These are phyloP conservation scores for Penicillium hesseltinei DNA, from an alignment of 2,329 filamentous ascomycete species.

Conservation along the genomic window DNA sequence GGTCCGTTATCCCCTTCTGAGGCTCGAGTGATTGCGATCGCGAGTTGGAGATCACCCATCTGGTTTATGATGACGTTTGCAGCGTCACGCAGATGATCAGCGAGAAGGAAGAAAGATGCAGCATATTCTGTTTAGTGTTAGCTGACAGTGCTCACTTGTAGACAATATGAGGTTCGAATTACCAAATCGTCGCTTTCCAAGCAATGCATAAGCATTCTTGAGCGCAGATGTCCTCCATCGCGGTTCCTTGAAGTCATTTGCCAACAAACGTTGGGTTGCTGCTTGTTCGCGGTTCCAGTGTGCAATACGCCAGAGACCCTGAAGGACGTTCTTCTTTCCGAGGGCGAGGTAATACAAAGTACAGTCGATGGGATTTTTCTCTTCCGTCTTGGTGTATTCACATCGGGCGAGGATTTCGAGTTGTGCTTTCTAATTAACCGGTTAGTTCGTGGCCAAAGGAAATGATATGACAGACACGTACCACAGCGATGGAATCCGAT, in stretches of 20 bases:
- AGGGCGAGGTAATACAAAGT: constrained; percentile 88
- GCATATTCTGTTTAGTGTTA: constrained; percentile 69
- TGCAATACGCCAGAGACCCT: constrained; percentile 94
- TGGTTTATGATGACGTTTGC: constrained; percentile 84
- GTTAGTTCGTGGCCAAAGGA: neutral
- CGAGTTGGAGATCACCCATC: constrained; percentile 83
- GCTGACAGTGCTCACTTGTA: neutral
- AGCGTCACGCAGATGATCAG: constrained; percentile 78
- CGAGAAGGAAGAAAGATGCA: constrained; percentile 91
- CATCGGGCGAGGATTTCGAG: constrained; percentile 91
- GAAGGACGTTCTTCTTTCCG: constrained; percentile 82
- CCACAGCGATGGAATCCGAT: constrained; percentile 70
- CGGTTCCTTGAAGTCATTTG: constrained; percentile 85
- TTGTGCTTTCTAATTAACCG: constrained; percentile 59
- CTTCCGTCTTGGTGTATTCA: constrained; percentile 84
- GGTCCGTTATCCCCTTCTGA: constrained; percentile 83
- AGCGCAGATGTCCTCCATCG: constrained; percentile 86
- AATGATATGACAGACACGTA: constrained; percentile 46
- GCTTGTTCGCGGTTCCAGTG: constrained; percentile 82
- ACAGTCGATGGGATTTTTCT: constrained; percentile 88
- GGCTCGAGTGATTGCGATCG: constrained; percentile 80
- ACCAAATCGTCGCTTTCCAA: constrained; percentile 87
- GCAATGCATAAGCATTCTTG: constrained; percentile 93
- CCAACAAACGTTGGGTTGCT: constrained; percentile 73
- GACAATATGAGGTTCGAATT: constrained; percentile 4